These are phyloP conservation scores for Colletotrichum sp. DNA, from an alignment of 2,329 filamentous ascomycete genomes.

Conservation along the genomic window DNA sequence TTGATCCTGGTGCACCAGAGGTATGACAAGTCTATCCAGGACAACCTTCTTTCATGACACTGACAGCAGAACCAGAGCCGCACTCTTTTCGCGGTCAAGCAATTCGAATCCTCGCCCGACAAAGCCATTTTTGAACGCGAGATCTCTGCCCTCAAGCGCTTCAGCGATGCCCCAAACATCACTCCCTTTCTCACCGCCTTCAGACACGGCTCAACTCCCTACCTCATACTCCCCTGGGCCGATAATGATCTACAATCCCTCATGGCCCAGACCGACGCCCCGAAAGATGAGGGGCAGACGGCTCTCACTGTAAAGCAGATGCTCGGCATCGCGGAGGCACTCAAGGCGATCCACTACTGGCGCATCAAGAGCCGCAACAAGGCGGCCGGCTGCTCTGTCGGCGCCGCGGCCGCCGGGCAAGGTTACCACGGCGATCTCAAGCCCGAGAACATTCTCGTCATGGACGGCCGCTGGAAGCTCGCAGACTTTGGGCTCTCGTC, in stretches of 20 bases:
- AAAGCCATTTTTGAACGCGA: not conserved
- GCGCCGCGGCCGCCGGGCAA: not conserved
- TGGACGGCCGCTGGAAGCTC: not conserved
- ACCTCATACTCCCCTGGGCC: not conserved
- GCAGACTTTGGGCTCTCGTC: not conserved
- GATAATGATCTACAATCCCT: not conserved
- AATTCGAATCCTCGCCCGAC: not conserved
- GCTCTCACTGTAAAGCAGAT: not conserved
- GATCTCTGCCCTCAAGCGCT: not conserved
- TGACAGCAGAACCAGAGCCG: not conserved
- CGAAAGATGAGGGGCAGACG: not conserved
- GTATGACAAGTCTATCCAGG: not conserved
- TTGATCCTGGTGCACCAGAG: too few relatives aligned
- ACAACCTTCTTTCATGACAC: not conserved
- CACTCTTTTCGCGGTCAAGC: not conserved
- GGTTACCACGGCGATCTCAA: not conserved
- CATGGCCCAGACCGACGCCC: not conserved
- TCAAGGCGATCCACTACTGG: not conserved
- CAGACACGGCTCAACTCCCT: not conserved
- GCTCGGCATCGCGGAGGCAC: not conserved
- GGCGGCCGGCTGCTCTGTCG: too few relatives aligned
- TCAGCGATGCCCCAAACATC: not conserved
- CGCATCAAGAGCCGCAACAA: not conserved
- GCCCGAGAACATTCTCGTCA: not conserved
- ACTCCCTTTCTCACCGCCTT: not conserved